Percentiles rank a stretch among this genome's conserved stretches.
Evolutionary conservation across 306 rosid species (phyloP).

Genomic region (Begonia fuchsioides): DNA sequence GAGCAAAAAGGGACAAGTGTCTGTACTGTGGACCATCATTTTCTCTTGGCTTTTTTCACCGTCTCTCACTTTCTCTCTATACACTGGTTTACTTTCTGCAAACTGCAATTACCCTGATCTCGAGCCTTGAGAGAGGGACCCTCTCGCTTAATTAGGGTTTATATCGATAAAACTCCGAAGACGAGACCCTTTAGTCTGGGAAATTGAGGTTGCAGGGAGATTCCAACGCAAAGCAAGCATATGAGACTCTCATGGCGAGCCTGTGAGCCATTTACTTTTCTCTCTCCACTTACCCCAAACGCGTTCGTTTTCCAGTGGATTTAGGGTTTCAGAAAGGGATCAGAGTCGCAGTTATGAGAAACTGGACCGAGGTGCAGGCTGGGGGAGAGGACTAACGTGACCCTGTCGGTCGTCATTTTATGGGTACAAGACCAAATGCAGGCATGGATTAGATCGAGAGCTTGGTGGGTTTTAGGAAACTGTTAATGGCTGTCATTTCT

Average conservation of each 20-base stretch:
- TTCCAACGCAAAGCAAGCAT: slow-evolving; percentile 17
- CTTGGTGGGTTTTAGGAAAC: slow-evolving; percentile 77
- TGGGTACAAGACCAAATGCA: background rate
- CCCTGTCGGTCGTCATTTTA: slow-evolving; percentile 52
- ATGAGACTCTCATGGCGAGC: slow-evolving; percentile 8
- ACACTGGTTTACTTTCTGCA: too few species aligned
- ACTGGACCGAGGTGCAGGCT: slow-evolving; percentile 50
- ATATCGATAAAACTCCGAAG: background rate
- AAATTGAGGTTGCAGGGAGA: slow-evolving; percentile 23
- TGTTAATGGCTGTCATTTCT: slow-evolving; percentile 3
- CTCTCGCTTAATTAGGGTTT: slow-evolving; percentile 22
- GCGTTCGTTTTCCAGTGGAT: slow-evolving; percentile 20
- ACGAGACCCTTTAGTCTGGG: background rate
- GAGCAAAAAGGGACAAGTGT: too few species aligned
- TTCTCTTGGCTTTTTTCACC: too few species aligned
- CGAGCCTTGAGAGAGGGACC: too few species aligned
- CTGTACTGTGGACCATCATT: too few species aligned
- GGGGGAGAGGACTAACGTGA: slow-evolving; percentile 64
- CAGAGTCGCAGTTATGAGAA: slow-evolving; percentile 45
- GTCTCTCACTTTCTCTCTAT: too few species aligned
- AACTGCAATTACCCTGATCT: too few species aligned
- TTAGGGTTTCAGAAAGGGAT: slow-evolving; percentile 31
- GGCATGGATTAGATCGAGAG: background rate
- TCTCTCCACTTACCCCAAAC: slow-evolving; percentile 5
- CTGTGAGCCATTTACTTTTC: background rate